Percentiles rank a stretch among this genome's conserved stretches.
Evolutionary conservation across 1,284 basidiomycete genomes (phyloP).

Genomic region (Rugiboletus extremiorientalis): DNA sequence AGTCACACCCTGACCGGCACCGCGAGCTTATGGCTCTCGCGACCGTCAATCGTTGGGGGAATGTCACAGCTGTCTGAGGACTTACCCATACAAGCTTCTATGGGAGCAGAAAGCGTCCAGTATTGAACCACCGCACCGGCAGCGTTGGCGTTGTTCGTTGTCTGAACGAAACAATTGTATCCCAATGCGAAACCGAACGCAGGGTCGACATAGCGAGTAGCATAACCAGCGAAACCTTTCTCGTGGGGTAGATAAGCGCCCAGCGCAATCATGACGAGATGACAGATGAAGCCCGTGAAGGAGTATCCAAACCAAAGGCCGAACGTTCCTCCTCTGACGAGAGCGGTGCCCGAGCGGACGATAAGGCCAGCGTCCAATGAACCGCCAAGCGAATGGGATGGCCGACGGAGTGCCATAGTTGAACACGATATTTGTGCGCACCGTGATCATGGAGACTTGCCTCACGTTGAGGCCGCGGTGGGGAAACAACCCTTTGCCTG

Average conservation of each 20-base stretch:
- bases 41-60: background rate
- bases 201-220: slow-evolving; percentile 49
- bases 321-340: slow-evolving; percentile 26
- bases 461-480: slow-evolving; percentile 32
- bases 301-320: slow-evolving; percentile 26
- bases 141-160: slow-evolving; percentile 8
- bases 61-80: background rate
- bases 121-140: slow-evolving; percentile 6
- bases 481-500: slow-evolving; percentile 13
- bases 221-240: slow-evolving; percentile 44
- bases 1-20: background rate
- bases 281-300: slow-evolving; percentile 25
- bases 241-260: slow-evolving; percentile 42
- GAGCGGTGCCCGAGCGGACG: slow-evolving; percentile 24
- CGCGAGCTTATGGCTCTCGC: slow-evolving; percentile 1
- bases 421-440: background rate
- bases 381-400: slow-evolving; percentile 8
- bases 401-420: slow-evolving; percentile 7
- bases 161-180: slow-evolving; percentile 32
- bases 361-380: slow-evolving; percentile 13
- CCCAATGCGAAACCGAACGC: slow-evolving; percentile 48
- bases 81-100: slow-evolving; percentile 12
- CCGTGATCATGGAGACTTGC: slow-evolving; percentile 38
- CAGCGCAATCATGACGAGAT: slow-evolving; percentile 38
- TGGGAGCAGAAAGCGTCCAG: slow-evolving; percentile 13